Percentiles rank a stretch among this genome's conserved stretches.
Conservation (phyloP, 768 basidiomycete genomes). For the Epithele typhae region DNA sequence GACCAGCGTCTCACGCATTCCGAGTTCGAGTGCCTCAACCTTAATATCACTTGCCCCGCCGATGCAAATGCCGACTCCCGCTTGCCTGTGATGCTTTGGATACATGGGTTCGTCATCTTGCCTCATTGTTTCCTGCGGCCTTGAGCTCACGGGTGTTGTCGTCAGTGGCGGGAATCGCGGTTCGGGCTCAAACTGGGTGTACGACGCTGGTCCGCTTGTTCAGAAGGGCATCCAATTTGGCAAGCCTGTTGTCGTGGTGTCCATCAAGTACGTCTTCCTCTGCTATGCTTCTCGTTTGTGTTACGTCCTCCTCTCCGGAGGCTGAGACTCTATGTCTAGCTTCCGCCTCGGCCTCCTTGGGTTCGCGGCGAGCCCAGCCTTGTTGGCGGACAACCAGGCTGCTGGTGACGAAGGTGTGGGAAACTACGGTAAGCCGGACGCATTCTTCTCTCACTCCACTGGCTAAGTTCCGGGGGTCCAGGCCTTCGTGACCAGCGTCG, state of each 20-base stretch:
- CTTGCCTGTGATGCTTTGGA: conserved; percentile 78
- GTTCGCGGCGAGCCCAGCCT: conserved; percentile 61
- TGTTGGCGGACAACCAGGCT: conserved; percentile 62
- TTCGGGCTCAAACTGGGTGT: conserved; percentile 73
- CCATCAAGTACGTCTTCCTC: conserved; percentile 63
- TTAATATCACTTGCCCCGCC: conserved; percentile 75
- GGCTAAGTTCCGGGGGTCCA: conserved; percentile 2
- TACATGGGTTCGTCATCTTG: conserved; percentile 65
- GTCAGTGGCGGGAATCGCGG: conserved; percentile 68
- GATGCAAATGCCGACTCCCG: conserved; percentile 47
- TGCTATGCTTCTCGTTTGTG: conserved; percentile 1
- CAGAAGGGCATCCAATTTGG: conserved; percentile 56
- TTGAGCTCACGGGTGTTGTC: conserved; percentile 6
- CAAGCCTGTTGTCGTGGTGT: conserved; percentile 68
- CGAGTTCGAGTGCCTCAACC: conserved; percentile 77
- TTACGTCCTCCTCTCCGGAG: conserved; percentile 9
- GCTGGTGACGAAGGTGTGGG: conserved; percentile 70
- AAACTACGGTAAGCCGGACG: conserved; percentile 57
- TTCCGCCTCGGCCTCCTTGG: conserved; percentile 77
- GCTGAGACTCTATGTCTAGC: conserved; percentile 32
- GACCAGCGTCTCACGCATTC: conserved; percentile 54
- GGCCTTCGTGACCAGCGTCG: conserved; percentile 34
- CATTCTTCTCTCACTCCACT: neutral
- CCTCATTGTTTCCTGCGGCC: neutral
- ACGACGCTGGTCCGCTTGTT: conserved; percentile 70